Conservation (phyloP, 495 filamentous ascomycete species). For the Thozetella sp. region DNA sequence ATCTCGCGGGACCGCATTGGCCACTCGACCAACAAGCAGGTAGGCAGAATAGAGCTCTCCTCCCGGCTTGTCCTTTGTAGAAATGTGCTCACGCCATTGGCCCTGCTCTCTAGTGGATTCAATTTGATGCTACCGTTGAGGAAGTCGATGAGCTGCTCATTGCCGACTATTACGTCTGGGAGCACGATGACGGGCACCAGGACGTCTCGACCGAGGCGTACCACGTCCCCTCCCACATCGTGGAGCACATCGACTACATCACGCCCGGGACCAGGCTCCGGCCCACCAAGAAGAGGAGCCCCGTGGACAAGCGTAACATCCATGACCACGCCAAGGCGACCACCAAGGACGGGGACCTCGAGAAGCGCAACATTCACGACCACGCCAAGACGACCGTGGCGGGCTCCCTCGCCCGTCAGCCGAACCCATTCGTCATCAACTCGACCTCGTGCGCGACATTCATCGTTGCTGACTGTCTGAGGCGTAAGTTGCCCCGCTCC, state of each 20-base stretch:
- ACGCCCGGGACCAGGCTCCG: slow-evolving; percentile 54
- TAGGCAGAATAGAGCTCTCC: slow-evolving; percentile 11
- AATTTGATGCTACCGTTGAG: slow-evolving; percentile 54
- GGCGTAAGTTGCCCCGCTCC: slow-evolving; percentile 15
- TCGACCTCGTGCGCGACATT: slow-evolving; percentile 22
- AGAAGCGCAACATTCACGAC: not conserved
- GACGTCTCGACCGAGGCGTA: slow-evolving; percentile 41
- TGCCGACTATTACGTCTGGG: slow-evolving; percentile 56
- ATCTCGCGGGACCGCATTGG: slow-evolving; percentile 33
- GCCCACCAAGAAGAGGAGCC: slow-evolving; percentile 3
- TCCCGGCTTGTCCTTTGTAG: slow-evolving; percentile 25
- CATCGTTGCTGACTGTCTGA: slow-evolving; percentile 30
- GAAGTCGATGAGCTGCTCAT: slow-evolving; percentile 58
- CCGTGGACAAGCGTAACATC: not conserved
- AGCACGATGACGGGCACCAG: slow-evolving; percentile 33
- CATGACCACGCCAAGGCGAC: not conserved
- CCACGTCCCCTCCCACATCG: slow-evolving; percentile 53
- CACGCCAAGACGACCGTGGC: not conserved
- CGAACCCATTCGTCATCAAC: slow-evolving; percentile 9
- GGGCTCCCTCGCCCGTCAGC: not conserved
- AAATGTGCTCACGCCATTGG: slow-evolving; percentile 15
- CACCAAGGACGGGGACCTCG: not conserved
- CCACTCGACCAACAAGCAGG: slow-evolving; percentile 22
- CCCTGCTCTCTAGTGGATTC: slow-evolving; percentile 35
- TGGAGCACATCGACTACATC: slow-evolving; percentile 55